phyloP scores from a whole-genome alignment of 2,329 filamentous ascomycete genomes.

The Zarea fungicola region DNA sequence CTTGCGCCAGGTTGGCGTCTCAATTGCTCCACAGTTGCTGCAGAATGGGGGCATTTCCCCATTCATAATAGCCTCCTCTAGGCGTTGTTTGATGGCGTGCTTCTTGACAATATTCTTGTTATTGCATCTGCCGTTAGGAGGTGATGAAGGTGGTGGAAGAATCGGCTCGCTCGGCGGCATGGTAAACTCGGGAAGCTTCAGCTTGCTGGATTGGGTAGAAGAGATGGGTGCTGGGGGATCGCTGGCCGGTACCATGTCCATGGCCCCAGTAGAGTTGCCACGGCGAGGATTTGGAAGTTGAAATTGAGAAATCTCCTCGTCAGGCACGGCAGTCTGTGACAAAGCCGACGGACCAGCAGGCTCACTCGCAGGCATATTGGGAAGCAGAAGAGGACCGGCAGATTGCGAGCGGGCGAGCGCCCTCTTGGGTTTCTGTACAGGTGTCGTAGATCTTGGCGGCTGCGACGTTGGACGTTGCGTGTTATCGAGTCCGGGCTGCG shows the following conservation, averaged over 20 bases:
- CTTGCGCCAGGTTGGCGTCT: conserved; percentile 94
- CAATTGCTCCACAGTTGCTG: conserved; percentile 87
- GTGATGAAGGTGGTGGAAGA: conserved; percentile 31
- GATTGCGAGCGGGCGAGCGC: conserved; percentile 32
- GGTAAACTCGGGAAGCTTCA: conserved; percentile 31
- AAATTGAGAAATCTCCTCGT: conserved; percentile 15
- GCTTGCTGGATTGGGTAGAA: conserved; percentile 19
- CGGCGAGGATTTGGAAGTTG: conserved; percentile 35
- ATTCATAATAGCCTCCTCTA: conserved; percentile 62
- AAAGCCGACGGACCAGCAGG: conserved; percentile 39
- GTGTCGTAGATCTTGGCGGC: not conserved
- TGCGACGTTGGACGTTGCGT: conserved; percentile 10
- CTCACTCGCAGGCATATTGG: conserved; percentile 44
- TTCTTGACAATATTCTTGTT: conserved; percentile 64
- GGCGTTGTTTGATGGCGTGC: conserved; percentile 51
- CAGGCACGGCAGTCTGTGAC: conserved; percentile 24
- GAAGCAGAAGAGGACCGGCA: conserved; percentile 31
- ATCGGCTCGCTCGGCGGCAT: conserved; percentile 40
- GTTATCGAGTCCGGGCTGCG: not conserved
- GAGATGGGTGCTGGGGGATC: conserved; percentile 35
- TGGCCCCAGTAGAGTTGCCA: conserved; percentile 30
- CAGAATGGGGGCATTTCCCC: conserved; percentile 87
- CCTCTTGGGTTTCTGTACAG: conserved; percentile 16
- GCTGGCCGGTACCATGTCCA: conserved; percentile 40
- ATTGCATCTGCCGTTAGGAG: conserved; percentile 43